phyloP scores from a whole-genome alignment of 2,329 filamentous ascomycete species.

The Diplodia mutila region DNA sequence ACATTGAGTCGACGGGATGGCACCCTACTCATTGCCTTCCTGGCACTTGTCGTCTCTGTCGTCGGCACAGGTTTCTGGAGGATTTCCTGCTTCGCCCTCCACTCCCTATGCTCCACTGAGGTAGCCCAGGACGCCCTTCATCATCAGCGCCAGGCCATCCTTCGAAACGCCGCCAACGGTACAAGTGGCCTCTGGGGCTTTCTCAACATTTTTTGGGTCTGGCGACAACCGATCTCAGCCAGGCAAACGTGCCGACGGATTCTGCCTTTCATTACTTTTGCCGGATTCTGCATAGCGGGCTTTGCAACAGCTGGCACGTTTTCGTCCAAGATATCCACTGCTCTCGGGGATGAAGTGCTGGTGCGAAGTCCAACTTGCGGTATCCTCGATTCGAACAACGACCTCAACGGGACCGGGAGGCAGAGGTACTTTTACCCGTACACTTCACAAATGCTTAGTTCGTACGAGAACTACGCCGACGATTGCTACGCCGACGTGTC shows the following conservation, averaged over 20 bases:
- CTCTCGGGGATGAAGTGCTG: slow-evolving; percentile 38
- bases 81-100: slow-evolving; percentile 36
- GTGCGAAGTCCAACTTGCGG: slow-evolving; percentile 37
- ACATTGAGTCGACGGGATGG: slow-evolving; percentile 30
- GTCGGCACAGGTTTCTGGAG: slow-evolving; percentile 36
- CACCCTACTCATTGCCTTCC: slow-evolving; percentile 32
- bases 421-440: not conserved
- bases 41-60: slow-evolving; percentile 31
- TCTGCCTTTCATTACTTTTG: slow-evolving; percentile 33
- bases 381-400: too few relatives aligned
- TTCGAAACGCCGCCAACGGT: slow-evolving; percentile 37
- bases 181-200: slow-evolving; percentile 27
- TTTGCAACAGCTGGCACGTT: slow-evolving; percentile 39
- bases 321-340: slow-evolving; percentile 39
- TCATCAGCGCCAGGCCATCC: slow-evolving; percentile 40
- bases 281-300: slow-evolving; percentile 30
- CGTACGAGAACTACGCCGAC: not conserved
- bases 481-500: slow-evolving; percentile 26
- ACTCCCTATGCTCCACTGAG: slow-evolving; percentile 31
- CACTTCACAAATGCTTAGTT: slow-evolving; percentile 18
- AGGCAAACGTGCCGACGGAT: slow-evolving; percentile 6
- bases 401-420: too few relatives aligned
- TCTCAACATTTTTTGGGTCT: slow-evolving; percentile 15
- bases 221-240: slow-evolving; percentile 10
- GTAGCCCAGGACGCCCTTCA: slow-evolving; percentile 36